Conservation (phyloP, 1,139 yeast species). For the Saccharomyces pastorianus region DNA sequence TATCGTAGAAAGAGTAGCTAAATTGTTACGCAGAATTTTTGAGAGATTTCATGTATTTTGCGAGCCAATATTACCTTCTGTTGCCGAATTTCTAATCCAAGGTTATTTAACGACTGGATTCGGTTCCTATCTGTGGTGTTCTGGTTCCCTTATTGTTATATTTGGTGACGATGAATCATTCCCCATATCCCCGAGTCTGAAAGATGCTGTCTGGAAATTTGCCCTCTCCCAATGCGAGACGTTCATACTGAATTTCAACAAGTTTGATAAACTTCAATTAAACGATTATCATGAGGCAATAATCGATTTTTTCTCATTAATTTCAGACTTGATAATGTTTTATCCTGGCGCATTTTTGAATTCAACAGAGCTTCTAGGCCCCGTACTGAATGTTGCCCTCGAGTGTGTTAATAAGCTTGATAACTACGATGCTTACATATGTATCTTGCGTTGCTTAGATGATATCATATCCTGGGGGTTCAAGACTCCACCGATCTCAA, state of each 20-base stretch:
- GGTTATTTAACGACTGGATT: conserved; percentile 62
- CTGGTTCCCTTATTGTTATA: conserved; percentile 74
- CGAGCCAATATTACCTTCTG: conserved; percentile 51
- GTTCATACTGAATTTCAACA: conserved; percentile 34
- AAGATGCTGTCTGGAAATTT: conserved; percentile 45
- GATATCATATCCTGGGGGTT: conserved; percentile 83
- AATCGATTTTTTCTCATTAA: conserved; percentile 84
- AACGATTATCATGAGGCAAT: conserved; percentile 57
- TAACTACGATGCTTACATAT: conserved; percentile 62
- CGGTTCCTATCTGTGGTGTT: conserved; percentile 88
- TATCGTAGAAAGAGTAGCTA: conserved; percentile 59
- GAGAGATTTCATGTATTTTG: conserved; percentile 49
- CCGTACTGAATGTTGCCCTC: conserved; percentile 55
- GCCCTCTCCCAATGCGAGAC: conserved; percentile 40
- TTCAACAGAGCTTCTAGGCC: conserved; percentile 47
- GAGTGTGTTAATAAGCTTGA: conserved; percentile 45
- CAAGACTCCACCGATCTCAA: conserved; percentile 68
- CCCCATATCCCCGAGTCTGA: conserved; percentile 28
- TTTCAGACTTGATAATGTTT: conserved; percentile 70
- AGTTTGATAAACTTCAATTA: conserved; percentile 31
- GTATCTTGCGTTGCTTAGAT: conserved; percentile 66
- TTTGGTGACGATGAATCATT: conserved; percentile 53
- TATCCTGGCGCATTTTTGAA: conserved; percentile 61
- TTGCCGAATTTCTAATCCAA: conserved; percentile 54
- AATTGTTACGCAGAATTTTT: conserved; percentile 57